Evolutionary conservation across 2,329 filamentous ascomycete genomes (phyloP), one percentile per base, ranked within the genome.

Genomic region (Bipolaris zeicola): DNA sequence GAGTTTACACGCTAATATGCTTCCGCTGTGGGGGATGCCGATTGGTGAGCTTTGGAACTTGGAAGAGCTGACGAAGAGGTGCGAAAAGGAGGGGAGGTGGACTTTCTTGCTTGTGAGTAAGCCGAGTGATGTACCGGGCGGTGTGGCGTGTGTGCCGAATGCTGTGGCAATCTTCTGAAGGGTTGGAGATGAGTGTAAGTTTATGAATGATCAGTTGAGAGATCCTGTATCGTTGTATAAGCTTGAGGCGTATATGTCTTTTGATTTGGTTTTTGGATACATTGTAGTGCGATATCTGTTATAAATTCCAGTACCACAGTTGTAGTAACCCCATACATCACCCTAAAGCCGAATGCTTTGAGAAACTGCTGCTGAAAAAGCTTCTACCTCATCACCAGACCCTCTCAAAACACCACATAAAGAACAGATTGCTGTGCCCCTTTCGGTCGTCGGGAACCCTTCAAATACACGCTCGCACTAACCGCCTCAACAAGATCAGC

Each of bases 41-140:
- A 72, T 73, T 50, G 69, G 73, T 2, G 75, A 76, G 56, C 57
- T 76, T 22, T 76, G 74, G 58, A 68, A 77, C 52, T 50, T 76
- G 7, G 73, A 77, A 38, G 56, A 39, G 14, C 28, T 76, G 56
- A 62, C 58, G 2, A 56, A 57, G n/a, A 63, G 67, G 43, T 77
- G 75, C 43, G 63, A 63, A 18, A 65, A 60, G 53, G 51, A 57
- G 50, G 60, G 61, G 1, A 62, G 72, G 22, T 77, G 67, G 65
- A 59, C 52, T 2, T 88, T 88, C 63, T 79, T 89, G 72, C 72
- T 89, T 3, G 85, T 82, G 0, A 87, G 83, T 60, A 77, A 77
- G 13, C 85, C 85, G 3, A 52, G 38, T 7, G 60, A 66, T 50
- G 62, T 72, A 6, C 68, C 63, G 1, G 70, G 68, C 3, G 69